Base-by-base conservation (phyloP, 139 green algal genomes). In the Coccomyxa sp. region DNA sequence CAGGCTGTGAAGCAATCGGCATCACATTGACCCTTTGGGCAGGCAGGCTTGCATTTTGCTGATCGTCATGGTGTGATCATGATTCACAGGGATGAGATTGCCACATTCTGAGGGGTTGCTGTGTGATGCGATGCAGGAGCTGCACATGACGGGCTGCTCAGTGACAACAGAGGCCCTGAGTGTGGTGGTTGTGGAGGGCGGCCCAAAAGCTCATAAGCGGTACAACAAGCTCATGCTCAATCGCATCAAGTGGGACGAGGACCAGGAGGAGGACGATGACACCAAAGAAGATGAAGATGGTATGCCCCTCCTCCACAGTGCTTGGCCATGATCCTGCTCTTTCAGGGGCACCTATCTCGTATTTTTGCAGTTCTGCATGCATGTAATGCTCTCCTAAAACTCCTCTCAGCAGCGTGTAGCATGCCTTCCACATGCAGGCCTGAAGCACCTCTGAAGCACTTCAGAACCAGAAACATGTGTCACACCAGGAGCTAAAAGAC, bases 141-240 rank as follows among this genome's bases (percentile, higher is more conserved):
- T 91, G 38, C 90, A 92, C 87, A 76, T 92, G 76, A 90, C 84
- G 10, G 90, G 90, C 23, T 80, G 66, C 27, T 86, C 84, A 13
- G 58, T 89, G 59, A 80, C 82, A 31, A 79, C 85, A 18, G 79
- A 87, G 67, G 77, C 79, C 30, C 67, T 31, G 28, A 32, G 57
- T 38, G 60, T 88, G 25, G 79, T 89, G 31, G 81, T 89, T 32
- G 82, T 63, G 27, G 86, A 87, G 79, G 86, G 86, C 10, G 79
- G 82, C 51, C 18, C 60, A 13, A 86, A 84, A 45, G 76, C 80
- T 12, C 82, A 84, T 17, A 86, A 86, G 71, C 67, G 76, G 58
- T 99, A 98, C 88, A 88, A 89, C 63, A 98, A 98, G 88, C 91
- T 99, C 21, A 98, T 99, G 95, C 87, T 98, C 76, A 83, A 91